phyloP scores from a whole-genome alignment of 495 filamentous ascomycete species.

The Penicillium paxilli region DNA sequence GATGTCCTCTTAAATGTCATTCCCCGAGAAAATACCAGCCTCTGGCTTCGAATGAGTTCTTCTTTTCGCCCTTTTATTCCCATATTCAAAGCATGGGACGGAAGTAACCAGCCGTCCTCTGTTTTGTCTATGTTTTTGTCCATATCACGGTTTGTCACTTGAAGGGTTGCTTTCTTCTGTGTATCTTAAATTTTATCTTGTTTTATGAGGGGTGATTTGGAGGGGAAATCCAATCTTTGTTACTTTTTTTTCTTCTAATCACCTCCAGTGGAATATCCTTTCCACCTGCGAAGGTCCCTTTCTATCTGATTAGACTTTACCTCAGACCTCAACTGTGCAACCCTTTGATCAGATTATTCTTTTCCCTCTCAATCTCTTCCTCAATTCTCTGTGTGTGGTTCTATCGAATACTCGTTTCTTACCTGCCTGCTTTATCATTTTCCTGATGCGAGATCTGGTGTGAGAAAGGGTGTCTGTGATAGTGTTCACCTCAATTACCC shows the following conservation, averaged over 20 bases:
- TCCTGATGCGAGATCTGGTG: no score
- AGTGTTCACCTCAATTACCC: no score
- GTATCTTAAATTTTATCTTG: constrained; percentile 45
- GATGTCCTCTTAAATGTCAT: neutral
- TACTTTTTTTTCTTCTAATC: constrained; percentile 22
- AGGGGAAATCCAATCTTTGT: constrained; percentile 30
- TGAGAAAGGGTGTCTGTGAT: no score
- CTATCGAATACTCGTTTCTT: no score
- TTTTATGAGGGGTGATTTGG: constrained; percentile 30
- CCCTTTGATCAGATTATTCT: neutral
- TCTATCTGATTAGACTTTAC: neutral
- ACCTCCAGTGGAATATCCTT: neutral
- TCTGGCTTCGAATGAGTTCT: constrained; percentile 7
- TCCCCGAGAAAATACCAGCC: neutral
- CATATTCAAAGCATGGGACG: neutral
- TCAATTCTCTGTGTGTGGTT: neutral
- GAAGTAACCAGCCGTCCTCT: constrained; percentile 16
- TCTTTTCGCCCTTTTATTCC: constrained; percentile 12
- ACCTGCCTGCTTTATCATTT: no score
- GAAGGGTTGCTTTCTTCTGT: constrained; percentile 35
- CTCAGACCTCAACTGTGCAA: neutral
- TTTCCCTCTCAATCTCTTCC: neutral
- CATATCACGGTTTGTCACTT: constrained; percentile 30
- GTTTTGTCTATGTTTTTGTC: constrained; percentile 23
- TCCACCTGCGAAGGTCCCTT: neutral